phyloP scores from a whole-genome alignment of 2,329 filamentous ascomycete genomes.

The Xylariomycetidae sp. region DNA sequence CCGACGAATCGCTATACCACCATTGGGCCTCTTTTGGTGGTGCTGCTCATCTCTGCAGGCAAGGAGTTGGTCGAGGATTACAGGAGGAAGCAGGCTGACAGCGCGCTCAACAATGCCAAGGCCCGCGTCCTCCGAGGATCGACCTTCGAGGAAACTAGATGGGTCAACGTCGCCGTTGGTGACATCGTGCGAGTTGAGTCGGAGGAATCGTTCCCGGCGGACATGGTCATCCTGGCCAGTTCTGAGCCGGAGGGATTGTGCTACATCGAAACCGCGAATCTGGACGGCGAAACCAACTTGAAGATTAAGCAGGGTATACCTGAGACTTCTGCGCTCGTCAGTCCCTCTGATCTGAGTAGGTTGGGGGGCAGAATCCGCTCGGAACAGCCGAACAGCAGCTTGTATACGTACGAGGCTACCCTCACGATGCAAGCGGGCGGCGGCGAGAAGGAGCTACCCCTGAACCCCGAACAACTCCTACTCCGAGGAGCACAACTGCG shows the following conservation, averaged over 20 bases:
- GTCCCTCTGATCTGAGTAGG: conserved; percentile 76
- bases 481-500: conserved; percentile 88
- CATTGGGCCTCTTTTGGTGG: conserved; percentile 85
- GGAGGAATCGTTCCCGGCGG: conserved; percentile 90
- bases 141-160: conserved; percentile 78
- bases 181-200: conserved; percentile 91
- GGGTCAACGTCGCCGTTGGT: conserved; percentile 89
- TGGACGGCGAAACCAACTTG: conserved; percentile 95
- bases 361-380: conserved; percentile 83
- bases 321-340: conserved; percentile 84
- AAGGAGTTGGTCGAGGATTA: conserved; percentile 95
- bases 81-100: conserved; percentile 81
- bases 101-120: conserved; percentile 79
- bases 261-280: conserved; percentile 97
- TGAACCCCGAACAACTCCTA: conserved; percentile 88
- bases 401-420: conserved; percentile 97
- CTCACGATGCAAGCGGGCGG: conserved; percentile 85
- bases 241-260: conserved; percentile 96
- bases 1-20: conserved; percentile 96
- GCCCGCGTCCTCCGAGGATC: conserved; percentile 78
- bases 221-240: conserved; percentile 84
- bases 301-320: conserved; percentile 98
- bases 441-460: conserved; percentile 83
- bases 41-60: conserved; percentile 87
- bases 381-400: conserved; percentile 95